A percentile compares a stretch with the other conserved stretches of the same genome.
Conservation (phyloP, 2,329 filamentous ascomycete genomes). For the Botrytis fabae region DNA sequence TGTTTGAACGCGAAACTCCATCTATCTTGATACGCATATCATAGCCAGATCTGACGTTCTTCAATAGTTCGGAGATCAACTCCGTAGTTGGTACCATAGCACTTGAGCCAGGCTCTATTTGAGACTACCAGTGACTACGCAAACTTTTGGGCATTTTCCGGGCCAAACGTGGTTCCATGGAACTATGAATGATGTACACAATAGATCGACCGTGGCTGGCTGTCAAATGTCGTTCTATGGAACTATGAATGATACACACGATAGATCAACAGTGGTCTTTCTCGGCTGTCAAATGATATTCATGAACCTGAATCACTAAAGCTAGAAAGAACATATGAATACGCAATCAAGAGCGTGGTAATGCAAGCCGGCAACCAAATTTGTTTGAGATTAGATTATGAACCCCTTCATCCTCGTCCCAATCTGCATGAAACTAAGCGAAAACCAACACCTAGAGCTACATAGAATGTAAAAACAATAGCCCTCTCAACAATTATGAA, state of each 20-base stretch:
- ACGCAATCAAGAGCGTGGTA: background rate
- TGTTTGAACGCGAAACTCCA: background rate
- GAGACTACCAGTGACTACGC: background rate
- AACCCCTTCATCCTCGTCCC: constrained; percentile 9
- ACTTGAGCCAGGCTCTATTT: background rate
- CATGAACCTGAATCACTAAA: background rate
- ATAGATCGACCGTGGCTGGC: background rate
- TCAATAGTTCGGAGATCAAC: constrained; percentile 9
- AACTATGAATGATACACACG: background rate
- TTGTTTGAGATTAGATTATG: background rate
- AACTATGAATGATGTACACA: background rate
- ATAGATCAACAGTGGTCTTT: background rate
- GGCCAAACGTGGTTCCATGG: background rate
- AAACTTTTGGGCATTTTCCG: background rate
- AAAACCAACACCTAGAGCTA: background rate
- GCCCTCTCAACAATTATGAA: background rate
- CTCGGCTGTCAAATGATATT: constrained; percentile 4
- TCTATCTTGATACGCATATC: constrained; percentile 3
- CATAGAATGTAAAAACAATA: constrained; percentile 1
- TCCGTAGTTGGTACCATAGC: background rate
- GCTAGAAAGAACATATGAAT: background rate
- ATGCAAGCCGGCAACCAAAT: background rate
- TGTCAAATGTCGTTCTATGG: constrained; percentile 2
- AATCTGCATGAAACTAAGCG: constrained; percentile 15
- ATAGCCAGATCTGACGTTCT: constrained; percentile 12